Evolutionary conservation across 75 land plant species (phyloP), one percentile per base, ranked within the genome.

Genomic region (Sequoiadendron giganteum): DNA sequence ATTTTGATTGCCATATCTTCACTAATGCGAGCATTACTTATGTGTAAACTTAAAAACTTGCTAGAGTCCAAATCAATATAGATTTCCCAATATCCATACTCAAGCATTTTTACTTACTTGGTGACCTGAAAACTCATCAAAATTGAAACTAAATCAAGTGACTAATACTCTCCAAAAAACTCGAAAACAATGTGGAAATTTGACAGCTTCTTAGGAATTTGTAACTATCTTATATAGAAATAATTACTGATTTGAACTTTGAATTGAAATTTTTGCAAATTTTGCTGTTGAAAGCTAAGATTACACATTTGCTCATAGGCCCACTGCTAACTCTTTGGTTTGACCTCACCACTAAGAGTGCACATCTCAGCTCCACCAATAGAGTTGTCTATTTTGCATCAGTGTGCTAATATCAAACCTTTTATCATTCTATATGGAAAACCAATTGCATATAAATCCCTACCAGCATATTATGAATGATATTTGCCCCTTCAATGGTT

Each of bases 391-490:
- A 94, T 87, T 88, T 90, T 91, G 87, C 99, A 97, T 88, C 98
- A 97, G 36, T 96, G 95, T 49, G 94, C 98, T 47, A 96, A 90
- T 5, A 96, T 87, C 36, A 97, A 87, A 38, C 92, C 94, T 28
- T 97, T 95, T 39, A 95, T 87, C 76, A 97, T 85, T 49, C 98
- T 96, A 86, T 95, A 96, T 70, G 96, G 82, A 82, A 97, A 97
- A 13, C 98, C 99, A 86, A 98, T 93, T 5, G 99, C 99, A 87
- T 96, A 96, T n/a, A 97, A 89, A 79, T 96, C 99, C 16, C 99
- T 98, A 38, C 98, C 99, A 86, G 96, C 99, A 40, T 97, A 25
- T 97, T 96, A 93, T 97, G 98, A 34, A 89, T 88, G 55, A 95
- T 94, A 73, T 90, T 81, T 43, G 92, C 39, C 80, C 90, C 93